These are phyloP conservation scores for Albizia julibrissin DNA, from an alignment of 306 rosid species.

Conservation along the genomic window DNA sequence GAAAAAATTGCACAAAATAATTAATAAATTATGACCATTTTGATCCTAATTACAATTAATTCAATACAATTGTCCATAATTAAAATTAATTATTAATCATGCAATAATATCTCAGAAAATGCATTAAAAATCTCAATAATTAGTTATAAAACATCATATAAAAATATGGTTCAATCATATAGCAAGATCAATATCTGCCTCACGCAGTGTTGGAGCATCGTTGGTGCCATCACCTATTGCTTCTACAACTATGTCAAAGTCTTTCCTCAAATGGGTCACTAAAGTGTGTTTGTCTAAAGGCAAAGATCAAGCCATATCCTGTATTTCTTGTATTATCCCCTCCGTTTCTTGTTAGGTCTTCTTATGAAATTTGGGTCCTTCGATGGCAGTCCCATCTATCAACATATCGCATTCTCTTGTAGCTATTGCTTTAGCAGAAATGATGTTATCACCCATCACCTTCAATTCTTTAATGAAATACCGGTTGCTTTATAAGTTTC, in stretches of 20 bases:
- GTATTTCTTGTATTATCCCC: conserved; percentile 74
- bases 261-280: conserved; percentile 65
- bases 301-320: conserved; percentile 94
- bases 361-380: conserved; percentile 76
- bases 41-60: too few species aligned
- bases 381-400: conserved; percentile 84
- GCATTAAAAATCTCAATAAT: too few species aligned
- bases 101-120: too few species aligned
- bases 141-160: too few species aligned
- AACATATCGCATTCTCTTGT: conserved; percentile 90
- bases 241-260: conserved; percentile 76
- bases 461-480: conserved; percentile 69
- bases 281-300: conserved; percentile 89
- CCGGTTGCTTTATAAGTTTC: conserved; percentile 78
- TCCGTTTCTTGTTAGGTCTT: conserved; percentile 59
- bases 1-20: too few species aligned
- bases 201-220: conserved; percentile 89
- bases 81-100: too few species aligned
- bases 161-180: too few species aligned
- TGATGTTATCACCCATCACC: conserved; percentile 91
- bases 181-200: too few species aligned
- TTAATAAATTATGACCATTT: too few species aligned
- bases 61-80: too few species aligned
- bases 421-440: conserved; percentile 97
- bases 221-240: conserved; percentile 96